A percentile compares a stretch with the other conserved stretches of the same genome.
Evolutionary conservation across 148 eudicot genomes (phyloP).

Genomic region (Rhododendron simsii): DNA sequence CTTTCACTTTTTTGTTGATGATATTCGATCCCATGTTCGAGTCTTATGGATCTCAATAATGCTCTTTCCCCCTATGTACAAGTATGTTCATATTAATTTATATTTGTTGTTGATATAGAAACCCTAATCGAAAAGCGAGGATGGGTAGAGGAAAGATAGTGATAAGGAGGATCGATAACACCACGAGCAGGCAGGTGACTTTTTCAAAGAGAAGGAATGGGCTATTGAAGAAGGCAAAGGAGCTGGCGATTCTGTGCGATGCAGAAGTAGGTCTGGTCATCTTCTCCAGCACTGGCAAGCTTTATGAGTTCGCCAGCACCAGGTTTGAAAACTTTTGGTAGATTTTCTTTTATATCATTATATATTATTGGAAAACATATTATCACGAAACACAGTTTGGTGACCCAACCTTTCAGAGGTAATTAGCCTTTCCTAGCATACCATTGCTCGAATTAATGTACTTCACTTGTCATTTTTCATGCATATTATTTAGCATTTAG

Average conservation of each 20-base stretch:
- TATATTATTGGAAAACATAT: neutral
- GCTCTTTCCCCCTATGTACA: neutral
- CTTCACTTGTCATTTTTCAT: neutral
- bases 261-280: constrained; percentile 52
- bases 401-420: neutral
- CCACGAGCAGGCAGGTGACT: constrained; percentile 50
- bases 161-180: constrained; percentile 51
- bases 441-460: neutral
- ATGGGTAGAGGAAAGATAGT: constrained; percentile 82
- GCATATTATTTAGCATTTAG: neutral
- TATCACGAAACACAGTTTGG: too few relatives aligned
- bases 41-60: constrained; percentile 10
- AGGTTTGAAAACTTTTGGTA: constrained; percentile 25
- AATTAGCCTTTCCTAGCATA: neutral
- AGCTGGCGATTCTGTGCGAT: constrained; percentile 51
- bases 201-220: constrained; percentile 56
- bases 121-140: constrained; percentile 17
- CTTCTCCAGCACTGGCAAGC: constrained; percentile 45
- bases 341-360: neutral
- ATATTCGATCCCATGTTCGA: neutral
- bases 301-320: constrained; percentile 39
- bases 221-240: constrained; percentile 50
- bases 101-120: neutral
- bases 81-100: neutral
- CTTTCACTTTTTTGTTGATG: neutral